Percentiles rank a stretch among this genome's conserved stretches.
Conservation (phyloP, 768 basidiomycete genomes). For the Trametes cingulata region DNA sequence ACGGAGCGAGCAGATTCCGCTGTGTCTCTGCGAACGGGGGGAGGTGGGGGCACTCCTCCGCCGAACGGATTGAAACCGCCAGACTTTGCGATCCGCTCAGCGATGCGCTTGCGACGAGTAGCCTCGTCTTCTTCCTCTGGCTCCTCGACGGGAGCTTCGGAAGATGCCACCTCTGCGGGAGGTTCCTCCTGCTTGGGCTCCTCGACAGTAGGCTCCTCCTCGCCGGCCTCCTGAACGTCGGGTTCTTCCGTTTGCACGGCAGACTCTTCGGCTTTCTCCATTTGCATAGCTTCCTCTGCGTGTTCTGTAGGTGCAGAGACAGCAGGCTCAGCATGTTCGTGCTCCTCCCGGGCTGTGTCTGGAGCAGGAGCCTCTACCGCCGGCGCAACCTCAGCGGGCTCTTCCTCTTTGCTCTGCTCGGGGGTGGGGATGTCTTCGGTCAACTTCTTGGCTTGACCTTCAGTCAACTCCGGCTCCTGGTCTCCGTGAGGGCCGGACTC, state of each 20-base stretch:
- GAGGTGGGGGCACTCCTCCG: slow-evolving; percentile 26
- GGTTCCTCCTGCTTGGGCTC: slow-evolving; percentile 2
- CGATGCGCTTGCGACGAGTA: slow-evolving; percentile 55
- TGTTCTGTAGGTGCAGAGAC: not conserved
- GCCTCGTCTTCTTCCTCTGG: slow-evolving; percentile 52
- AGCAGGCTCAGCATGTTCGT: not conserved
- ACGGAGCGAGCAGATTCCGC: slow-evolving; percentile 26
- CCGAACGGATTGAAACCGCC: slow-evolving; percentile 61
- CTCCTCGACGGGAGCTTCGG: slow-evolving; percentile 5
- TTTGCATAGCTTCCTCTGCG: not conserved
- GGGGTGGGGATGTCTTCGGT: not conserved
- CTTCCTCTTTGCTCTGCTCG: not conserved
- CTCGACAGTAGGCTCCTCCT: not conserved
- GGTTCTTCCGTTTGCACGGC: not conserved
- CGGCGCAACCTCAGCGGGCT: not conserved
- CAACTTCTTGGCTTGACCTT: slow-evolving; percentile 15
- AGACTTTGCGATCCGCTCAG: slow-evolving; percentile 60
- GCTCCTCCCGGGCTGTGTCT: not conserved
- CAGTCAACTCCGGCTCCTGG: slow-evolving; percentile 18
- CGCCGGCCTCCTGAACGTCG: not conserved
- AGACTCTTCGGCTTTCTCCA: not conserved
- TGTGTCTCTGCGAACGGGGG: slow-evolving; percentile 24
- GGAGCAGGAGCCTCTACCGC: not conserved
- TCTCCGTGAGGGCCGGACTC: slow-evolving; percentile 20
- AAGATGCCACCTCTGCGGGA: not conserved